Evolutionary conservation across 108 stramenopile species (phyloP).

Genomic region (Seminavis robusta): DNA sequence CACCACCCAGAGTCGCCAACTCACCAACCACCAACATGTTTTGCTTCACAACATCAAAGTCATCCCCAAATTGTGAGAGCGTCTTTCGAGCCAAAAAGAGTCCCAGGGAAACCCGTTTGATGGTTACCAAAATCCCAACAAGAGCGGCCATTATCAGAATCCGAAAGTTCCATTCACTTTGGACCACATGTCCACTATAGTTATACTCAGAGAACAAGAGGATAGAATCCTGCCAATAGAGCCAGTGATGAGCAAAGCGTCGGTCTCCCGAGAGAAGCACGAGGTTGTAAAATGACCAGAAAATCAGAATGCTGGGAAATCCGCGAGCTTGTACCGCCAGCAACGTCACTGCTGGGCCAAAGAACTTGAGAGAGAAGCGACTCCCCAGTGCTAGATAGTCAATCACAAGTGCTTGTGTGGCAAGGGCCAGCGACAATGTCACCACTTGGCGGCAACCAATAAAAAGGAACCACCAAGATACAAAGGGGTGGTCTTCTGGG

Average conservation of each 20-base stretch:
- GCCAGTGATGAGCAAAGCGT: constrained; percentile 44
- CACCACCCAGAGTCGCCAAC: constrained; percentile 38
- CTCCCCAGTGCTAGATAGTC: constrained; percentile 46
- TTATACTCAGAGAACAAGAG: constrained; percentile 43
- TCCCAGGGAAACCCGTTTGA: constrained; percentile 51
- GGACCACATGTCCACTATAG: constrained; percentile 18
- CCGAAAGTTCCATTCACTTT: constrained; percentile 14
- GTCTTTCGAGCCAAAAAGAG: constrained; percentile 49
- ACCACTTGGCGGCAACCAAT: constrained; percentile 16
- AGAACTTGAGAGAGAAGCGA: constrained; percentile 22
- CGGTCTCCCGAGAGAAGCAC: constrained; percentile 33
- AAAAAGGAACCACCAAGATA: constrained; percentile 38
- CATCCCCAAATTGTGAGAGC: constrained; percentile 18
- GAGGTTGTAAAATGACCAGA: constrained; percentile 34
- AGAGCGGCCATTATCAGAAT: constrained; percentile 18
- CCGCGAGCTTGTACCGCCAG: constrained; percentile 52
- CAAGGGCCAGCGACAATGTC: constrained; percentile 17
- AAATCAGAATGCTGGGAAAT: constrained; percentile 41
- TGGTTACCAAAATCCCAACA: constrained; percentile 36
- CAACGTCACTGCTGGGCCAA: constrained; percentile 52
- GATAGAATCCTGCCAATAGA: constrained; percentile 39
- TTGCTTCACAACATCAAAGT: constrained; percentile 51
- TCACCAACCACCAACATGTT: constrained; percentile 55
- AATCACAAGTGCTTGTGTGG: constrained; percentile 24
- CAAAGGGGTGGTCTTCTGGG: no score